phyloP scores from a whole-genome alignment of 2,329 filamentous ascomycete genomes.

The Blastomyces parvus region DNA sequence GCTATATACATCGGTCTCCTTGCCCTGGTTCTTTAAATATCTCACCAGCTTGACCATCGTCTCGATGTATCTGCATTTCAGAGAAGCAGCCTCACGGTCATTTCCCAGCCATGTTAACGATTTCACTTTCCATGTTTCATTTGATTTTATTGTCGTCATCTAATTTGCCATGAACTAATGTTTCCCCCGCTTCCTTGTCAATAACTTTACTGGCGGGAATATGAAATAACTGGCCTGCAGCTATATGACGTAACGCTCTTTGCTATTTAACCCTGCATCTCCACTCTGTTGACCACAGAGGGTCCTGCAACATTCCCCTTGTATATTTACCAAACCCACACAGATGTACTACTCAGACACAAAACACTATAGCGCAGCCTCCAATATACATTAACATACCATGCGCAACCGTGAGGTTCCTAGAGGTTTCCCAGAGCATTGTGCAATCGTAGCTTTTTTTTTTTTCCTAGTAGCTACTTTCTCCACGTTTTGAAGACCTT shows the following conservation, averaged over 20 bases:
- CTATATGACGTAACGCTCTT: not conserved
- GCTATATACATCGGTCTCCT: slow-evolving; percentile 7
- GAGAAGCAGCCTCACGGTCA: not conserved
- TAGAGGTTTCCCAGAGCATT: not conserved
- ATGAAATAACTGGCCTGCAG: not conserved
- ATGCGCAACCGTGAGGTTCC: not conserved
- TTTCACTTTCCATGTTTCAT: not conserved
- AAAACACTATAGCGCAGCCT: slow-evolving; percentile 5
- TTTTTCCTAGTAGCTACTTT: too few species aligned
- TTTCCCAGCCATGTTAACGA: not conserved
- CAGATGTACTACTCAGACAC: not conserved
- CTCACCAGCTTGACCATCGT: not conserved
- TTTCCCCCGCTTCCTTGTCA: not conserved
- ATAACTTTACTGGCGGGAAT: not conserved
- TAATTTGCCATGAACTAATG: not conserved
- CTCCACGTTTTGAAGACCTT: too few species aligned
- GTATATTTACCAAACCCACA: slow-evolving; percentile 1
- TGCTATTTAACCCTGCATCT: not conserved
- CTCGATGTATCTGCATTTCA: not conserved
- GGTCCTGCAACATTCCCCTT: not conserved
- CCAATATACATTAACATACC: slow-evolving; percentile 5
- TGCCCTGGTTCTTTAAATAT: slow-evolving; percentile 7
- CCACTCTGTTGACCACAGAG: not conserved
- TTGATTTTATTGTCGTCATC: not conserved
- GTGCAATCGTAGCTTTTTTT: not conserved